Percentiles rank a stretch among this genome's conserved stretches.
These are phyloP conservation scores for Choanephora cucurbitarum DNA, from an alignment of 371 early-diverging fungal genomes.

Conservation along the genomic window DNA sequence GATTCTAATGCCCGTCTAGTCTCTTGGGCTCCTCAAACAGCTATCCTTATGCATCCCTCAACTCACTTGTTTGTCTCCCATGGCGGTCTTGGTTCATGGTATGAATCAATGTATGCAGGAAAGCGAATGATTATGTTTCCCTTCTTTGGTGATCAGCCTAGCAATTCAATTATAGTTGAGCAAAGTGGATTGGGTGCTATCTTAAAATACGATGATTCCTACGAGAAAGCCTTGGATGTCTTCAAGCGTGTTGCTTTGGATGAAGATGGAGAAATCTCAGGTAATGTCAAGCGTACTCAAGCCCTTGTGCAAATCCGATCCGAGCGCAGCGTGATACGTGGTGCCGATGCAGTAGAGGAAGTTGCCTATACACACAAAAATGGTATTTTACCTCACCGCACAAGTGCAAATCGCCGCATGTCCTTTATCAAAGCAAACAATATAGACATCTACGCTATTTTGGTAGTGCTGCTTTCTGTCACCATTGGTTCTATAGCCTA, in stretches of 20 bases:
- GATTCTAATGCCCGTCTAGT: slow-evolving; percentile 4
- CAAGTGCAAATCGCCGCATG: not conserved
- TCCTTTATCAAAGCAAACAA: not conserved
- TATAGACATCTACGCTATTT: not conserved
- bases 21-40: slow-evolving; percentile 29
- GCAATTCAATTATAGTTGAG: slow-evolving; percentile 9
- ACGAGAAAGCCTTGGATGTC: not conserved
- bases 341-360: slow-evolving; percentile 32
- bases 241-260: slow-evolving; percentile 7
- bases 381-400: slow-evolving; percentile 24
- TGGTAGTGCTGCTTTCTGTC: not conserved
- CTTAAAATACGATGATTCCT: not conserved
- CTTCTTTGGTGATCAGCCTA: slow-evolving; percentile 44
- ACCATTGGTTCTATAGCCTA: no score
- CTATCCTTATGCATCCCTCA: slow-evolving; percentile 36
- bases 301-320: slow-evolving; percentile 23
- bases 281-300: slow-evolving; percentile 16
- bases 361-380: slow-evolving; percentile 13
- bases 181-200: slow-evolving; percentile 5
- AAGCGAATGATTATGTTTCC: slow-evolving; percentile 36
- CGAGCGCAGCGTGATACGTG: slow-evolving; percentile 14
- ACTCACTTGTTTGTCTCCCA: slow-evolving; percentile 35
- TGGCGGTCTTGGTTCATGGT: slow-evolving; percentile 38
- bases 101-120: slow-evolving; percentile 38
- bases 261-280: not conserved